A percentile compares a stretch with the other conserved stretches of the same genome.
phyloP scores from a whole-genome alignment of 1,284 basidiomycete species.

The Puccinia brachypodii region DNA sequence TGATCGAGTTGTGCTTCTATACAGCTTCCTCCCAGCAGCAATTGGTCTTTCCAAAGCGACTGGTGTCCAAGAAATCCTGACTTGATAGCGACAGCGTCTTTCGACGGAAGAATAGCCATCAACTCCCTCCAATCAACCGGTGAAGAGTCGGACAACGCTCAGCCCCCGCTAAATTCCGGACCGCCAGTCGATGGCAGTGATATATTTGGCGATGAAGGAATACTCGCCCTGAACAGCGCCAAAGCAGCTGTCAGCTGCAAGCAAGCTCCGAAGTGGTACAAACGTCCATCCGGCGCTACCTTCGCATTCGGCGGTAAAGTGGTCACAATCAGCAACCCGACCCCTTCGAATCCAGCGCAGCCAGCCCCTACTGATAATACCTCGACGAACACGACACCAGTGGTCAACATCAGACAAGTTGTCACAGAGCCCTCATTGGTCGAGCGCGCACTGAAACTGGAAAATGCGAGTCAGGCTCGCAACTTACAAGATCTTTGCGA shows the following conservation, averaged over 20 bases:
- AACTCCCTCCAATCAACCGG: conserved; percentile 94
- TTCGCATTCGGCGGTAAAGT: conserved; percentile 94
- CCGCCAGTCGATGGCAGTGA: conserved; percentile 68
- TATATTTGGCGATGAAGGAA: conserved; percentile 71
- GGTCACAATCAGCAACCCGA: conserved; percentile 67
- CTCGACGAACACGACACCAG: conserved; percentile 69
- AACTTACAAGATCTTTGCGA: conserved; percentile 69
- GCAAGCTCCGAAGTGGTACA: conserved; percentile 93
- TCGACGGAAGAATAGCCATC: conserved; percentile 75
- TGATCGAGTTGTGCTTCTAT: background rate
- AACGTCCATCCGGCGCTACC: conserved; percentile 74
- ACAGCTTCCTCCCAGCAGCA: conserved; percentile 82
- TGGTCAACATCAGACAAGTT: conserved; percentile 64
- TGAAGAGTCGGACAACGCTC: conserved; percentile 58
- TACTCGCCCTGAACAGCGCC: conserved; percentile 57
- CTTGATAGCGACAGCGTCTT: conserved; percentile 75
- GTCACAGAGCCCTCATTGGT: conserved; percentile 77
- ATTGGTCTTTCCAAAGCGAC: conserved; percentile 97
- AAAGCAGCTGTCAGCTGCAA: conserved; percentile 70
- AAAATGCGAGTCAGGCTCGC: conserved; percentile 68
- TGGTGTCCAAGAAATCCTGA: conserved; percentile 97
- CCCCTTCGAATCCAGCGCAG: conserved; percentile 58
- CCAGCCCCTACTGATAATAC: conserved; percentile 63
- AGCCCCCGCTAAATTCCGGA: conserved; percentile 55
- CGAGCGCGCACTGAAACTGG: conserved; percentile 72